Evolutionary conservation across 805 yeast genomes (phyloP).

Genomic region (Wickerhamomyces hampshirensis): DNA sequence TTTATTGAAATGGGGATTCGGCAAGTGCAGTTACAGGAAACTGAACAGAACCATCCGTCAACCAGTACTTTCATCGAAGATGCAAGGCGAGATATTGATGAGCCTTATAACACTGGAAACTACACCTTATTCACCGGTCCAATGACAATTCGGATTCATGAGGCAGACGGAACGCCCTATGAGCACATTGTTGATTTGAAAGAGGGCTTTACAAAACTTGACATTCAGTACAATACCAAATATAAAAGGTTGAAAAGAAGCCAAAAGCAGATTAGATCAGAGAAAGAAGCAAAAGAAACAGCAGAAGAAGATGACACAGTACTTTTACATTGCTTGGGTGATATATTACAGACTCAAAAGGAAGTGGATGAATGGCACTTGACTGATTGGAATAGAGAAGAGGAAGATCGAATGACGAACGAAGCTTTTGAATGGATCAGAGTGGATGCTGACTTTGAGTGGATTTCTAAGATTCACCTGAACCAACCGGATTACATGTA

Average conservation of each 20-base stretch:
- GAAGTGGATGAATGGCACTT: constrained; percentile 72
- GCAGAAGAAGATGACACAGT: constrained; percentile 33
- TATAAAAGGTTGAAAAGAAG: constrained; percentile 75
- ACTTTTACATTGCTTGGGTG: constrained; percentile 63
- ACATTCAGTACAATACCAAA: constrained; percentile 92
- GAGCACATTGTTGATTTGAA: constrained; percentile 93
- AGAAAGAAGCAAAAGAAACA: constrained; percentile 36
- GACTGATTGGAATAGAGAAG: constrained; percentile 63
- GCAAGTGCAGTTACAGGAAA: constrained; percentile 74
- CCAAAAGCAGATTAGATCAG: constrained; percentile 33
- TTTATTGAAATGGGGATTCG: constrained; percentile 91
- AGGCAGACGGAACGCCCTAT: constrained; percentile 97
- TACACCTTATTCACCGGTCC: constrained; percentile 73
- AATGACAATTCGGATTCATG: constrained; percentile 94
- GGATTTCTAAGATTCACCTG: constrained; percentile 81
- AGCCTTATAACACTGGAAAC: not conserved
- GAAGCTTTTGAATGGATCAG: constrained; percentile 98
- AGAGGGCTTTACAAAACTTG: constrained; percentile 80
- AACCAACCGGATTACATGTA: constrained; percentile 95
- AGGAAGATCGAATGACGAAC: constrained; percentile 59
- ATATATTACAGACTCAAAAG: constrained; percentile 54
- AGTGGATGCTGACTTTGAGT: constrained; percentile 96
- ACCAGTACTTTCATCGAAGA: constrained; percentile 34
- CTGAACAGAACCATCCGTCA: constrained; percentile 31
- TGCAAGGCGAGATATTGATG: constrained; percentile 25